A percentile compares a stretch with the other conserved stretches of the same genome.
Evolutionary conservation across 179 eudicot species (phyloP).

Genomic region (Beta corolliflora): DNA sequence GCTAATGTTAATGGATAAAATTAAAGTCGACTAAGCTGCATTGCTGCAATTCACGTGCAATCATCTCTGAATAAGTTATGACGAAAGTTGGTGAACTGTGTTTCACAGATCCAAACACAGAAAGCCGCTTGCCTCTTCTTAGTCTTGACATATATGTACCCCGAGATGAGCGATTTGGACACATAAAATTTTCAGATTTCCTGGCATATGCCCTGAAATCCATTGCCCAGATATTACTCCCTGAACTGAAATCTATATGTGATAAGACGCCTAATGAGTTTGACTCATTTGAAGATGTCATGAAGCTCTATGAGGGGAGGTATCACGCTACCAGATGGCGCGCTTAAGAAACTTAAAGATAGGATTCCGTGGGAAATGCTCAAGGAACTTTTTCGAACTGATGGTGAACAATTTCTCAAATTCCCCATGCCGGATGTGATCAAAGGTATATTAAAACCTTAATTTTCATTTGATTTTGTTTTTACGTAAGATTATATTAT

Average conservation of each 20-base stretch:
- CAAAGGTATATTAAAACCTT: conserved; percentile 42
- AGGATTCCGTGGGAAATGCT: conserved; percentile 73
- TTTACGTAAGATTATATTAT: neutral
- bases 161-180: conserved; percentile 63
- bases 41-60: conserved; percentile 9
- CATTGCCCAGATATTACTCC: conserved; percentile 40
- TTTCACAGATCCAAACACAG: conserved; percentile 45
- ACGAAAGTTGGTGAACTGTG: neutral
- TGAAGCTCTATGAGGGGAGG: conserved; percentile 63
- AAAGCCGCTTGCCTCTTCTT: conserved; percentile 38
- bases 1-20: neutral
- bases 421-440: conserved; percentile 73
- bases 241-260: conserved; percentile 43
- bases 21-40: neutral
- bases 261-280: conserved; percentile 80
- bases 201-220: conserved; percentile 49
- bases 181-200: conserved; percentile 51
- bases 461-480: neutral
- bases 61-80: neutral
- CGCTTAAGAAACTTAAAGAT: conserved; percentile 45
- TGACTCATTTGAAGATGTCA: conserved; percentile 68
- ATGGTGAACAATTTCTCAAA: conserved; percentile 63
- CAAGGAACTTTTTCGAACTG: conserved; percentile 67
- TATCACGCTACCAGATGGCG: conserved; percentile 44
- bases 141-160: conserved; percentile 59